phyloP scores from a whole-genome alignment of 2,329 filamentous ascomycete species.

The Fusarium sp. region DNA sequence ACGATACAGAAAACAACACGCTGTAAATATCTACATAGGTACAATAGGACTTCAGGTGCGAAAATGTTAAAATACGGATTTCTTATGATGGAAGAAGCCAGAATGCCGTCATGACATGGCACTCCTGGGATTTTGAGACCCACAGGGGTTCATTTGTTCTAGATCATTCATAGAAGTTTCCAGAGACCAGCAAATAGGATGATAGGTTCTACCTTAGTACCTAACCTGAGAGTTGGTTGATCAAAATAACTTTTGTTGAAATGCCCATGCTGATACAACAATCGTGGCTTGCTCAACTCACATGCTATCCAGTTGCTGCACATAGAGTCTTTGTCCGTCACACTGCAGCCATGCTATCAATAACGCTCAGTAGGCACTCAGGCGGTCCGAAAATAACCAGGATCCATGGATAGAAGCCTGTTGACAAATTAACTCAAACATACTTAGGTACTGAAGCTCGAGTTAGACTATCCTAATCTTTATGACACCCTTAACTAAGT shows the following conservation, averaged over 20 bases:
- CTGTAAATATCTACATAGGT: background rate
- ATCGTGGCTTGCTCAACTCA: background rate
- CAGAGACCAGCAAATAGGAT: background rate
- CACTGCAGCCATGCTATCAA: background rate
- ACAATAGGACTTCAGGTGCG: background rate
- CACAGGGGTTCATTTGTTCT: background rate
- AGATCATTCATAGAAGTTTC: conserved; percentile 1
- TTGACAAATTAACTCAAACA: too few relatives aligned
- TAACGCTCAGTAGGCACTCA: background rate
- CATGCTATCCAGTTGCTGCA: background rate
- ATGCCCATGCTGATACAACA: background rate
- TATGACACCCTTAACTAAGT: too few relatives aligned
- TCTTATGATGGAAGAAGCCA: background rate
- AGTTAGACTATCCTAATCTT: too few relatives aligned
- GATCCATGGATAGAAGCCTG: too few relatives aligned
- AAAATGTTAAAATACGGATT: background rate
- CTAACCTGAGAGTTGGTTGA: background rate
- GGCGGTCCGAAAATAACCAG: too few relatives aligned
- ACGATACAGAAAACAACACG: background rate
- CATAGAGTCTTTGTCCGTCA: background rate
- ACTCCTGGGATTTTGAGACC: background rate
- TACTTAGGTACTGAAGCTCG: too few relatives aligned
- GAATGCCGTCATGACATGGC: conserved; percentile 9
- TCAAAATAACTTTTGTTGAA: background rate
- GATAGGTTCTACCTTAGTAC: too few relatives aligned